These are phyloP conservation scores for Fragilariopsis cylindrus DNA, from an alignment of 108 stramenopile species.

Conservation along the genomic window DNA sequence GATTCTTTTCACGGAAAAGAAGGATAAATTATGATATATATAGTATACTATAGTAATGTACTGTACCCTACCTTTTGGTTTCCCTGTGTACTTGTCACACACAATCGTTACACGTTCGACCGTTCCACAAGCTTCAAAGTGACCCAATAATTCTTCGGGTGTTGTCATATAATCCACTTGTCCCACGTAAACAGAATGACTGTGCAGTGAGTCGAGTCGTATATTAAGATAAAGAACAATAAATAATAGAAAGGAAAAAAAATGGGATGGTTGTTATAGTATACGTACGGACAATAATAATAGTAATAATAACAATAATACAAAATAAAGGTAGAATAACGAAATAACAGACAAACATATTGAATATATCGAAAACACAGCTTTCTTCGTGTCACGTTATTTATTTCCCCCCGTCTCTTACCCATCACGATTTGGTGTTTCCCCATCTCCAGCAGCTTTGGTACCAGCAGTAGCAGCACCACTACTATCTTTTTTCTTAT, in stretches of 20 bases:
- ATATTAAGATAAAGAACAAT: neutral
- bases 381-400: neutral
- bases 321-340: too few relatives aligned
- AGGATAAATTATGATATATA: neutral
- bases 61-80: slow-evolving; percentile 73
- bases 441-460: neutral
- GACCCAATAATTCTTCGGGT: slow-evolving; percentile 91
- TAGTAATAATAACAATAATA: too few relatives aligned
- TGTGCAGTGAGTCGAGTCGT: slow-evolving; percentile 7
- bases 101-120: slow-evolving; percentile 98
- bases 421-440: slow-evolving; percentile 14
- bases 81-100: slow-evolving; percentile 95
- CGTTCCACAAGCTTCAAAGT: slow-evolving; percentile 95
- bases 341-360: neutral
- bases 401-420: slow-evolving; percentile 23
- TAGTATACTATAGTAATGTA: neutral
- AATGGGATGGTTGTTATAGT: neutral
- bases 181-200: slow-evolving; percentile 89
- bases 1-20: neutral
- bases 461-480: neutral
- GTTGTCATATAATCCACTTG: slow-evolving; percentile 97
- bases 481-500: slow-evolving; percentile 26
- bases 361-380: neutral
- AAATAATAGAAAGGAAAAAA: neutral
- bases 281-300: too few relatives aligned